Conservation (phyloP, 2,329 filamentous ascomycete genomes). For the Didymella pomorum region DNA sequence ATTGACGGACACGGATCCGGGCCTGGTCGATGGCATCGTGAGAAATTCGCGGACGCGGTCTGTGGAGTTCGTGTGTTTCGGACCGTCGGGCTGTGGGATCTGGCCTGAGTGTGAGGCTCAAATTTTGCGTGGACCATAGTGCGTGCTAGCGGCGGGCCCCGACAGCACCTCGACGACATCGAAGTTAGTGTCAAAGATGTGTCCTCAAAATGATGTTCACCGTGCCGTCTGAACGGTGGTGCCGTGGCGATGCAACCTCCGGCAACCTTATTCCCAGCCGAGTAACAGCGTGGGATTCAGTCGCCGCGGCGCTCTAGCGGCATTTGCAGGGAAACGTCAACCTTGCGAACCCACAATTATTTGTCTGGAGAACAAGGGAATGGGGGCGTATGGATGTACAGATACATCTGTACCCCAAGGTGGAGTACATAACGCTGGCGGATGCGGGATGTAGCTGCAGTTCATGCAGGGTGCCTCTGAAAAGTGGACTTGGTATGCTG, state of each 20-base stretch:
- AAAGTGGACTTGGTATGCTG: constrained; percentile 12
- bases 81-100: constrained; percentile 14
- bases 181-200: constrained; percentile 8
- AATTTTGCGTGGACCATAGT: constrained; percentile 11
- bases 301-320: constrained; percentile 12
- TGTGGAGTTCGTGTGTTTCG: constrained; percentile 13
- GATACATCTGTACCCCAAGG: constrained; percentile 11
- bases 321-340: constrained; percentile 6
- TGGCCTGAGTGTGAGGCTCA: constrained; percentile 18
- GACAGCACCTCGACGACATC: constrained; percentile 7
- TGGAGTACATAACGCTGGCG: constrained; percentile 8
- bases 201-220: background rate
- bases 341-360: background rate
- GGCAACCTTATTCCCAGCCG: constrained; percentile 3
- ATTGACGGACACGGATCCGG: constrained; percentile 13
- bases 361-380: background rate
- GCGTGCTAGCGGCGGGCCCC: constrained; percentile 14
- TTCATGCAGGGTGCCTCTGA: constrained; percentile 15
- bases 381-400: background rate
- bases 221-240: background rate
- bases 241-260: constrained; percentile 6
- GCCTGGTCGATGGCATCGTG: constrained; percentile 7
- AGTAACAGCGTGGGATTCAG: constrained; percentile 13
- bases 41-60: background rate
- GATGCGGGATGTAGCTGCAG: constrained; percentile 1